A percentile compares a stretch with the other conserved stretches of the same genome.
Conservation (phyloP, 169 alveolate genomes). For the Plasmodium sp. region DNA sequence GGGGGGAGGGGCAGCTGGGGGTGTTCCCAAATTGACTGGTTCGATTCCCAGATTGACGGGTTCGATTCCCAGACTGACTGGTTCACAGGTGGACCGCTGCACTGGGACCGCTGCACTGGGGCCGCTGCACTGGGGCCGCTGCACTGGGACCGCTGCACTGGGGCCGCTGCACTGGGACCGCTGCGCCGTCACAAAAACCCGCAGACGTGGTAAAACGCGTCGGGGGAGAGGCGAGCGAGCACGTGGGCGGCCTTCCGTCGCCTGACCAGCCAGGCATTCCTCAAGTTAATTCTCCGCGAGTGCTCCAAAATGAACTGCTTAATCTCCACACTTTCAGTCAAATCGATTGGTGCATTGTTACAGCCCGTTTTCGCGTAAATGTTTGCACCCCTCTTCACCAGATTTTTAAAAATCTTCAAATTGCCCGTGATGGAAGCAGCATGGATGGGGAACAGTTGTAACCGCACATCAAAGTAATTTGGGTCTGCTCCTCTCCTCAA, state of each 20-base stretch:
- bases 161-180: too few species aligned
- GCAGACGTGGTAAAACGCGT: slow-evolving; percentile 41
- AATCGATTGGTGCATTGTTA: slow-evolving; percentile 17
- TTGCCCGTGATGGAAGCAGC: slow-evolving; percentile 69
- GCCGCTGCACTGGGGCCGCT: too few species aligned
- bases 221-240: slow-evolving; percentile 41
- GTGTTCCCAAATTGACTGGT: too few species aligned
- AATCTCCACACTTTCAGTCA: slow-evolving; percentile 30
- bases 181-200: neutral
- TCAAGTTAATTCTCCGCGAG: slow-evolving; percentile 42
- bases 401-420: slow-evolving; percentile 24
- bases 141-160: too few species aligned
- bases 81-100: too few species aligned
- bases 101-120: too few species aligned
- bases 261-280: slow-evolving; percentile 63
- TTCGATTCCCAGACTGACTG: too few species aligned
- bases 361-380: slow-evolving; percentile 24
- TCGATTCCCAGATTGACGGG: too few species aligned
- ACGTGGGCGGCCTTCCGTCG: neutral
- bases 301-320: neutral
- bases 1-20: too few species aligned
- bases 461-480: slow-evolving; percentile 56
- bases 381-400: slow-evolving; percentile 51
- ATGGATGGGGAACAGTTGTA: slow-evolving; percentile 66
- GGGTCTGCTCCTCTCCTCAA: slow-evolving; percentile 64